Base-by-base conservation (phyloP, 805 yeast genomes). In the Saccharomyces eubayanus region DNA sequence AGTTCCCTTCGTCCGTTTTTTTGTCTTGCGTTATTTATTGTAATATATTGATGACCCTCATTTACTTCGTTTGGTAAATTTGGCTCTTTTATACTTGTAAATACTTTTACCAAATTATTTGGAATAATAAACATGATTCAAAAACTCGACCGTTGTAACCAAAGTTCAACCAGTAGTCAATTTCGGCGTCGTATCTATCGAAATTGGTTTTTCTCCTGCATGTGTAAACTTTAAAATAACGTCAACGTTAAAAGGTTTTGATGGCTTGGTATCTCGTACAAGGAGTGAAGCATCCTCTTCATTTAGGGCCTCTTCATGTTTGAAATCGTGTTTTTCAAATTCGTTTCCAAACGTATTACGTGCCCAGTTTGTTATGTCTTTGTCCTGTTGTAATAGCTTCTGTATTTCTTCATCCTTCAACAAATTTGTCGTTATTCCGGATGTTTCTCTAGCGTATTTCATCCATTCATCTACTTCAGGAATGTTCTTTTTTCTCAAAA, bases 381-480 rank as follows among this genome's bases (percentile, higher is more conserved):
- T 89, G 57, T 81, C 85, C n/a, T 70, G 73, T 27, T 70, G 56
- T 11, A 67, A 48, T 14, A 61, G 64, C 40, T 56, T 65, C 48
- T 48, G 54, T 30, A 66, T 57, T 50, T 60, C 65, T 28, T 67
- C 63, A 28, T 59, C 59, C 49, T 62, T 62, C 52, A 62, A 48
- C 21, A 63, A 56, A 21, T 59, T 57, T 20, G 65, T 27, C 59
- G 63, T 59, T 64, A 74, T 50, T 24, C 65, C 71, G 2, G 68
- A 59, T 12, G 63, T 58, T 45, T 70, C 72, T 46, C 64, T 70
- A 1, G 80, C 80, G 21, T 72, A 68, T 31, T 76, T 75, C 6
- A 90, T 79, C 97, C 98, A 92, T 48, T 82, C 87, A 51, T 83
- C 87, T 2, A 92, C 96, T 57, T 91, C 97, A 0, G 99, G 98